Base-by-base conservation (phyloP, 495 filamentous ascomycete genomes). In the Elasticomyces elasticus region DNA sequence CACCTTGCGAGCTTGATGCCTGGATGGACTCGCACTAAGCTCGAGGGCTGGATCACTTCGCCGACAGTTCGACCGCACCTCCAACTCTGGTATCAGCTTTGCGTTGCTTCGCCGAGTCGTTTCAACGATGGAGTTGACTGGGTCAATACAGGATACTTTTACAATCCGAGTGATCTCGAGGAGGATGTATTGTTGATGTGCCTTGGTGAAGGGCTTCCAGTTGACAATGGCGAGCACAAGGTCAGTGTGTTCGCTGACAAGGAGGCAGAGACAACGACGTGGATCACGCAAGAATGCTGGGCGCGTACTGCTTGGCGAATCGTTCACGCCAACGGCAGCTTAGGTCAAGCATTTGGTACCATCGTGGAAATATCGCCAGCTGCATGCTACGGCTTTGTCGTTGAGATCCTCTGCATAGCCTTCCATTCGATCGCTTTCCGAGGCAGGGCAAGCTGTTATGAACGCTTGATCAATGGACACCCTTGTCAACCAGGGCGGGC, bases 81-180 rank as follows among this genome's bases (percentile, higher is more conserved):
- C 20, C 26, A 35, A 17, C 17, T 47, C 5, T 54, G 52, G 52
- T 54, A 54, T 23, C 25, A 37, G 2, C n/a, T 47, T 7, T 54
- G 52, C 28, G n/a, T 54, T 17, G 6, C 25, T 3, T 17, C 13
- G 4, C 6, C n/a, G 23, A n/a, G 26, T 6, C 41, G 43, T 4
- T 54, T 54, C 43, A 54, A 54, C 43, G 52, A 54, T n/a, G 43
- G 17, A 2, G 33, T 54, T 42, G 42, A 47, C 5, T 54, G 52
- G 52, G 48, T 54, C 52, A 54, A 54, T n/a, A 51, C 13, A 10
- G 53, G 53, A 20, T 56, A 56, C 35, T 56, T 53, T 25, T 50
- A 35, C 27, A 12, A 42, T 22, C 15, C 28, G 12, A 31, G 17
- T 10, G 45, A 48, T 24, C 23, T 49, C 7, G 31, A 50, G 22